A percentile compares a stretch with the other conserved stretches of the same genome.
phyloP scores from a whole-genome alignment of 2,329 filamentous ascomycete species.

The Diaporthe sp. region DNA sequence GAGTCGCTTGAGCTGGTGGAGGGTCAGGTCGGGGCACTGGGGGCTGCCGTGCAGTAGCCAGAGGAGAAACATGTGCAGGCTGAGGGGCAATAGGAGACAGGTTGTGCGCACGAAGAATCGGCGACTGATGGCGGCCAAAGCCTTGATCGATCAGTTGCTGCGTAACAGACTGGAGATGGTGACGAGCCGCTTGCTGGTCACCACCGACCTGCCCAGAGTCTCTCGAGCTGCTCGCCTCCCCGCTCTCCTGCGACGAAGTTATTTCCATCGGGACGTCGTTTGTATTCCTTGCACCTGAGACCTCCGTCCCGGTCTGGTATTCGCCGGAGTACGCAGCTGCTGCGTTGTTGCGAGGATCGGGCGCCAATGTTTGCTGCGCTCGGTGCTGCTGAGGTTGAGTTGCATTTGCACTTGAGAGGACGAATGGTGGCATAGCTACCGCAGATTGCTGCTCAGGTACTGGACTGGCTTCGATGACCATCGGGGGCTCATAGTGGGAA shows the following conservation, averaged over 20 bases:
- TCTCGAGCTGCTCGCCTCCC: slow-evolving; percentile 57
- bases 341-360: background rate
- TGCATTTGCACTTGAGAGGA: slow-evolving; percentile 26
- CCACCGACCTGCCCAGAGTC: slow-evolving; percentile 54
- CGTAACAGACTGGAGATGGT: slow-evolving; percentile 48
- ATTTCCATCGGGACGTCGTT: slow-evolving; percentile 41
- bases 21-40: slow-evolving; percentile 48
- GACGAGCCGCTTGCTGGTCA: slow-evolving; percentile 44
- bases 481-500: slow-evolving; percentile 51
- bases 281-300: slow-evolving; percentile 38
- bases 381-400: slow-evolving; percentile 33
- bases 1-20: slow-evolving; percentile 52
- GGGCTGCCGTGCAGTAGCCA: slow-evolving; percentile 60
- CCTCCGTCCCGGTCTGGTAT: background rate
- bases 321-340: background rate
- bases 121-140: slow-evolving; percentile 63
- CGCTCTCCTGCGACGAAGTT: slow-evolving; percentile 54
- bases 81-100: slow-evolving; percentile 80
- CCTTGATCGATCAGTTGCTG: slow-evolving; percentile 53
- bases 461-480: slow-evolving; percentile 44
- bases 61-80: slow-evolving; percentile 75
- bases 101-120: slow-evolving; percentile 79
- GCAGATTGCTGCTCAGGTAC: slow-evolving; percentile 36
- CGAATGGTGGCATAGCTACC: slow-evolving; percentile 33
- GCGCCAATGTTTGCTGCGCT: slow-evolving; percentile 11